Evolutionary conservation across 2,329 filamentous ascomycete species (phyloP).

Genomic region (Fusarium chuoi): DNA sequence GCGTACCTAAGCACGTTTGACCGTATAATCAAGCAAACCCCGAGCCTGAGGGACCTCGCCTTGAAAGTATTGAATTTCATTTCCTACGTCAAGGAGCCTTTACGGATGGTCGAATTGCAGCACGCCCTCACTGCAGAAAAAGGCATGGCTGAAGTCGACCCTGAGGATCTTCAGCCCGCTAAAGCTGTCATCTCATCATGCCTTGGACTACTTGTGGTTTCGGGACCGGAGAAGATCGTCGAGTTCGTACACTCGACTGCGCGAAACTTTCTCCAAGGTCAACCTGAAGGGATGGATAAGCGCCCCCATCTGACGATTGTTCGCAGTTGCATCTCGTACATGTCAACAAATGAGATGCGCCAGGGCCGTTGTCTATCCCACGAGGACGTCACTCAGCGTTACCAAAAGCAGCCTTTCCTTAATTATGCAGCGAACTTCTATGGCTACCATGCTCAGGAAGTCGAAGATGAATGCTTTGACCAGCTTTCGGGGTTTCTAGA

Average conservation of each 20-base stretch:
- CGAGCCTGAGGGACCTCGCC: background rate
- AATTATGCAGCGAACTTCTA: background rate
- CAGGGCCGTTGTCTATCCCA: background rate
- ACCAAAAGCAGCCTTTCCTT: background rate
- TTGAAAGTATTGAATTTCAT: background rate
- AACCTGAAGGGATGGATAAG: background rate
- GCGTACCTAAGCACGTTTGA: background rate
- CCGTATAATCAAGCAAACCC: background rate
- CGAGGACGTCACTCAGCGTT: background rate
- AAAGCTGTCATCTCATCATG: background rate
- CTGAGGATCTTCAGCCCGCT: background rate
- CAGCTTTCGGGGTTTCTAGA: background rate
- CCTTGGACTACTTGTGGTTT: background rate
- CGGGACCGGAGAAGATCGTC: background rate
- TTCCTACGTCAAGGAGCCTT: background rate
- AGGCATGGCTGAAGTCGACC: background rate
- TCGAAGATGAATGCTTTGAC: background rate
- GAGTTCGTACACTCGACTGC: background rate
- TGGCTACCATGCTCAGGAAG: background rate
- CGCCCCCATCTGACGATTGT: background rate
- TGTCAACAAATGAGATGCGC: background rate
- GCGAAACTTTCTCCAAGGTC: background rate
- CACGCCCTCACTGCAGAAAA: background rate
- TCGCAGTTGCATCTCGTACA: background rate
- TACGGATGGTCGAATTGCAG: background rate